Evolutionary conservation across 176 grass and related monocot species (phyloP), one percentile per base, ranked within the genome.

Genomic region (Hordeum marinum): DNA sequence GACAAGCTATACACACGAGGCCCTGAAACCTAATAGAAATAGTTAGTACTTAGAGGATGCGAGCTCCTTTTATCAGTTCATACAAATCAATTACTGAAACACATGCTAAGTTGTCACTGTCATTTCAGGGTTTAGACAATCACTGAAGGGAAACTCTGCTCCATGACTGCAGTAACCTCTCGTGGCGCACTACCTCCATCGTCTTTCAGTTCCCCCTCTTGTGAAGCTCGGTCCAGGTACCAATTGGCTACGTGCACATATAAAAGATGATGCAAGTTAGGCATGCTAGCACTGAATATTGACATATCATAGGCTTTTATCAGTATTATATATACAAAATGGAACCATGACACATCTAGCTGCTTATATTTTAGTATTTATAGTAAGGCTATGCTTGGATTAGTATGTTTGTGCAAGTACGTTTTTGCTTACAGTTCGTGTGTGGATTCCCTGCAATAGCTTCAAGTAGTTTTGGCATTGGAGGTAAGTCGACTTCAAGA

Each of bases 41-140:
- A 58, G 8, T 77, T 35, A 58, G 23, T 77, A 77, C 74, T 77
- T 26, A 20, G 75, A 78, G 61, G 75, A 25, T 61, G 75, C 75
- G 39, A 40, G 3, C 32, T 77, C 50, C 52, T 77, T 76, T 58
- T 57, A 58, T 36, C 6, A 35, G 29, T 58, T 58, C 75, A 39
- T 35, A 78, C 34, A 61, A 4, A 78, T 23, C 1, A 35, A 4
- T 25, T 60, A 59, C 14, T 7, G 18, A 45, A n/a, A 57, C 52
- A 73, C 10, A 77, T 59, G 50, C 52, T 77, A 37, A 77, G 57
- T 40, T 78, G 55, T 55, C 75, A 78, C 34, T 29, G 24, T 34
- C 9, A 61, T 41, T 78, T 58, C 54, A 78, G 25, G 59, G 7
- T 45, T 79, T 79, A 31, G 77, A 79, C 15, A 64, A 43, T 55